Evolutionary conservation across 495 filamentous ascomycete species (phyloP), one percentile per base, ranked within the genome.

Genomic region (Talaromyces borbonicus): DNA sequence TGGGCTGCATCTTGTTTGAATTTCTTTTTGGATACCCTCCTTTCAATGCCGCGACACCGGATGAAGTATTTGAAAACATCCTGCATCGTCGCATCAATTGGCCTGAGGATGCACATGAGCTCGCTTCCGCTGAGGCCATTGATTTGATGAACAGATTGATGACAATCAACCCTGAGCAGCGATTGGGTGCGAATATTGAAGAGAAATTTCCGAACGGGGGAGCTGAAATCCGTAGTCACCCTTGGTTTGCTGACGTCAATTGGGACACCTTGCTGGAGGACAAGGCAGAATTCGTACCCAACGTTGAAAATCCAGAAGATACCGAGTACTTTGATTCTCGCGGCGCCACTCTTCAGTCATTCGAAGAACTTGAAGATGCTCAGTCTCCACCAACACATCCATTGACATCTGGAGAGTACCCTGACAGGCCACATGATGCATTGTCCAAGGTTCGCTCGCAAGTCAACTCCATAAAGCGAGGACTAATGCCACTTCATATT

Each of bases 271-370:
- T 98, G 15, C 72, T 94, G 3, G 83, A 95, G 52, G 92, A 96
- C 46, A 87, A 95, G 53, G 88, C 92, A 15, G 81, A 93, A 47
- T 98, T 98, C 58, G 81, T 98, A n/a, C 92, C 92, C 2, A 83
- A 83, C 23, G 79, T 84, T 3, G 87, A 94, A 54, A 89, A 98
- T 50, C 90, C 90, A 0, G 92, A 98, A 60, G 90, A 97, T 53
- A 98, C 92, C 0, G 92, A 98, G 54, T 98, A 98, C 56, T 98
- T 98, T 52, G 92, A 98, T 66, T 67, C 86, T 27, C 79, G 92
- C 38, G 92, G 92, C 22, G 92, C 92, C 16, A 90, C 84, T 4
- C 66, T 96, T 38, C 85, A 95, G 55, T 77, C 82, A 5, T 97
- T 97, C 57, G 78, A 83, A 12, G 92, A 98, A 58, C 78, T 95